Evolutionary conservation across 148 eudicot genomes (phyloP), one percentile per base, ranked within the genome.

Genomic region (Diospyros lotus): DNA sequence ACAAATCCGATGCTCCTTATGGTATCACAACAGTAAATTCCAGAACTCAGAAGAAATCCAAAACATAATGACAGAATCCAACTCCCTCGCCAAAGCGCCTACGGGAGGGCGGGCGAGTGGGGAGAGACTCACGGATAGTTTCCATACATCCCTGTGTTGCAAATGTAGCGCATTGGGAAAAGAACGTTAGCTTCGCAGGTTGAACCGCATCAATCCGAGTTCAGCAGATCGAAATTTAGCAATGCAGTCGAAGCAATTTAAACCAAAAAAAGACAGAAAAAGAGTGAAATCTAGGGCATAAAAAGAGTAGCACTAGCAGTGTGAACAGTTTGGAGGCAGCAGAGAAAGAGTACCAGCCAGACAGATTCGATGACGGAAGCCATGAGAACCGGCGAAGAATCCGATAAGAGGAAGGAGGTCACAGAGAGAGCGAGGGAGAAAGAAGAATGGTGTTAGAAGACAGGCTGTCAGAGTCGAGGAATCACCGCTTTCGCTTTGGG

Each of bases 281-380:
- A 43, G 4, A 18, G 53, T 5, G 41, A 58, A 72, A 72, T 28
- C 59, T 15, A 63, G 76, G 68, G 68, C 76, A 61, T 50, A 28
- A n/a, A 59, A 45, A 42, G 13, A 4, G 3, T 18, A 5, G 1
- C 2, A 41, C 14, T 14, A 13, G 51, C 4, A 28, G 28, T 0
- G 28, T 28, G 2, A 14, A 44, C n/a, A 11, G 45, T 4, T 10
- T 40, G 13, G 14, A 38, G 48, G 40, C 4, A 44, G 28, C 11
- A 42, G n/a, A 28, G 18, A 59, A 6, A 58, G 1, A 10, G 41
- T 58, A 72, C 75, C 64, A 58, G 75, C 75, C 75, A 72, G 43
- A 64, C 65, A 72, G 54, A 58, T 72, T 72, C 75, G 11, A 72
- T 18, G 43, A 59, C 15, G 6, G 75, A 72, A 11, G 75, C 75